Percentiles rank a stretch among this genome's conserved stretches.
Conservation (phyloP, 129 eudicot genomes). For the Scalesia atractyloides region DNA sequence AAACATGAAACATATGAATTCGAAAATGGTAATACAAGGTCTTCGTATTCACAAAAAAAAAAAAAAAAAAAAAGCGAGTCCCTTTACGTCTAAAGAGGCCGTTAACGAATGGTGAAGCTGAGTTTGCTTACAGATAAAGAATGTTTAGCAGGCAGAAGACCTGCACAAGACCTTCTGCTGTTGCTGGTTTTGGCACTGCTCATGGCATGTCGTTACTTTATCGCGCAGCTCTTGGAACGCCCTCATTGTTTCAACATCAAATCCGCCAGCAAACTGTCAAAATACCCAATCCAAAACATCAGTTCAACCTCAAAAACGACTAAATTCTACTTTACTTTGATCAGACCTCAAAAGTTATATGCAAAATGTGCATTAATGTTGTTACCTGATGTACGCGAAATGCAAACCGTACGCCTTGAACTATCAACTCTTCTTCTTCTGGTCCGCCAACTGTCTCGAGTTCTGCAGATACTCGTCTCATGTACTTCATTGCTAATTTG, state of each 20-base stretch:
- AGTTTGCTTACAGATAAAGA: slow-evolving; percentile 71
- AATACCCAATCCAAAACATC: neutral
- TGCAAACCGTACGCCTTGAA: slow-evolving; percentile 90
- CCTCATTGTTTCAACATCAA: slow-evolving; percentile 91
- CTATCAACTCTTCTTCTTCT: slow-evolving; percentile 91
- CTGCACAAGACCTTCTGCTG: slow-evolving; percentile 53
- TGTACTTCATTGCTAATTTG: slow-evolving; percentile 91
- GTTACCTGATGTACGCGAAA: slow-evolving; percentile 94
- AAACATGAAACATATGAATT: slow-evolving; percentile 21
- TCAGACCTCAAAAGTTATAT: neutral
- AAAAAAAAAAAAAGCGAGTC: slow-evolving; percentile 20
- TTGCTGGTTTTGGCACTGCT: slow-evolving; percentile 72
- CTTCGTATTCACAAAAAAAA: slow-evolving; percentile 37
- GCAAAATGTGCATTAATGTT: neutral
- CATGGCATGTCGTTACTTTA: slow-evolving; percentile 68
- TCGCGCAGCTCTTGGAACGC: slow-evolving; percentile 89
- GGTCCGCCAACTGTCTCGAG: slow-evolving; percentile 78
- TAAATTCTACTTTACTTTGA: neutral
- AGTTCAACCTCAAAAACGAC: neutral
- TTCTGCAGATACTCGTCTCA: slow-evolving; percentile 88
- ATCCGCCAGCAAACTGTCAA: slow-evolving; percentile 91
- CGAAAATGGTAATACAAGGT: slow-evolving; percentile 21
- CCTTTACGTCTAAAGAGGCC: slow-evolving; percentile 51
- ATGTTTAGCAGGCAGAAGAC: slow-evolving; percentile 50
- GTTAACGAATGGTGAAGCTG: slow-evolving; percentile 63